These are phyloP conservation scores for Moesziomyces sp. DNA, from an alignment of 1,284 basidiomycete genomes.

Conservation along the genomic window DNA sequence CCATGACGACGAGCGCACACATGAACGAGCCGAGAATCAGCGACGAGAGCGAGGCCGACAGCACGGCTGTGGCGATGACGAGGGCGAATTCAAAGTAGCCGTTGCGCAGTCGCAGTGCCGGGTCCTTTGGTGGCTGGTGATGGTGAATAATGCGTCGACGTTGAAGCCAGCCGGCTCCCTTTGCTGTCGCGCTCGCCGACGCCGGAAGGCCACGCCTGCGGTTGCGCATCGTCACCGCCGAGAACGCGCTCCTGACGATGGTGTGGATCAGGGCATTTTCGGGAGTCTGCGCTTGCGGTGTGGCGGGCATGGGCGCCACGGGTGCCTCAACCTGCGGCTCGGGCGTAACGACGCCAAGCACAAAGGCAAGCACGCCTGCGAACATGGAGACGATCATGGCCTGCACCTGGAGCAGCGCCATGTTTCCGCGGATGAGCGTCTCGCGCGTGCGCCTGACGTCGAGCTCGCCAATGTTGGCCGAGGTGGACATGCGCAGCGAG, in stretches of 20 bases:
- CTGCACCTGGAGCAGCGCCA: conserved; percentile 90
- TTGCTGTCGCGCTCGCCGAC: neutral
- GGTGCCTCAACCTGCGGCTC: conserved; percentile 28
- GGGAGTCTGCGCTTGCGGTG: conserved; percentile 13
- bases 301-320: conserved; percentile 7
- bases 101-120: conserved; percentile 62
- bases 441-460: conserved; percentile 78
- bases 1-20: conserved; percentile 84
- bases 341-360: conserved; percentile 72
- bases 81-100: conserved; percentile 76
- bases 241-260: conserved; percentile 34
- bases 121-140: conserved; percentile 63
- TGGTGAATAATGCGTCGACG: conserved; percentile 63
- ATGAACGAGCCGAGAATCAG: conserved; percentile 90
- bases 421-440: conserved; percentile 81
- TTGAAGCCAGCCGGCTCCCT: conserved; percentile 12
- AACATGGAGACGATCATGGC: conserved; percentile 88
- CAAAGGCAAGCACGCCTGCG: conserved; percentile 82
- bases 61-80: conserved; percentile 89
- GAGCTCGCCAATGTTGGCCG: conserved; percentile 83
- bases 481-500: conserved; percentile 70
- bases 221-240: conserved; percentile 18
- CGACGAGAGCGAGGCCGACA: conserved; percentile 83
- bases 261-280: conserved; percentile 33
- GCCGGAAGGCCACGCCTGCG: conserved; percentile 32